Evolutionary conservation across 371 early-diverging fungal genomes (phyloP), one percentile per base, ranked within the genome.

Genomic region (Mucor sp.): DNA sequence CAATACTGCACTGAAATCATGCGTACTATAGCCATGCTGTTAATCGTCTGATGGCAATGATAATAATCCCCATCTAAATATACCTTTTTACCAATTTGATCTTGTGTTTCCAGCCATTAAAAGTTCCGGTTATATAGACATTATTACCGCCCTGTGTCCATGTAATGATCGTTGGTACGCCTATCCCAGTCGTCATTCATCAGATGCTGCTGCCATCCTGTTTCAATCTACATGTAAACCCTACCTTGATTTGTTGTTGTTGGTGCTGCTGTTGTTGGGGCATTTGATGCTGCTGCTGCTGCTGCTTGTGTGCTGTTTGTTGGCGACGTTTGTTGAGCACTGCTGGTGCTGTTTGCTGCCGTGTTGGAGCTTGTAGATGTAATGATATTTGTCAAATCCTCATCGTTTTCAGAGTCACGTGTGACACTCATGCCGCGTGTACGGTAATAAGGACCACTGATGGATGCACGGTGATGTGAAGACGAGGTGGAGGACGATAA

Each of bases 21-120:
- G 85, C 4, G 81, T 84, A 63, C 90, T 90, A 63, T 19, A 21
- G 14, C 3, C 19, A 30, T 17, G 14, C 7, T 33, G 32, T 57
- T 19, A 28, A 17, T 27, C 14, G 14, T 7, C 15, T 55, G 11
- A 35, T 35, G 8, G 33, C 8, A 25, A 7, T 6, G 4, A 23
- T 6, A 6, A 17, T 6, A 5, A 5, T 30, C 6, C 30, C 15
- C 8, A 30, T 41, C 1, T 19, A 1, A 35, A 60, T 55, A 41
- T 78, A 91, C 93, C 91, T 93, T 69, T 92, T 91, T 58, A 87
- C 85, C 63, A 98, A 68, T 64, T 89, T 89, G 32, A 97, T 91
- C 81, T 96, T 96, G 70, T 94, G 92, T 71, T 92, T 94, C 99
- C 99, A 98, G 55, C 94, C 93, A 81, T 97, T 97, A 72, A 98